These are phyloP conservation scores for Saturnispora mendoncae DNA, from an alignment of 805 yeast genomes.

Conservation along the genomic window DNA sequence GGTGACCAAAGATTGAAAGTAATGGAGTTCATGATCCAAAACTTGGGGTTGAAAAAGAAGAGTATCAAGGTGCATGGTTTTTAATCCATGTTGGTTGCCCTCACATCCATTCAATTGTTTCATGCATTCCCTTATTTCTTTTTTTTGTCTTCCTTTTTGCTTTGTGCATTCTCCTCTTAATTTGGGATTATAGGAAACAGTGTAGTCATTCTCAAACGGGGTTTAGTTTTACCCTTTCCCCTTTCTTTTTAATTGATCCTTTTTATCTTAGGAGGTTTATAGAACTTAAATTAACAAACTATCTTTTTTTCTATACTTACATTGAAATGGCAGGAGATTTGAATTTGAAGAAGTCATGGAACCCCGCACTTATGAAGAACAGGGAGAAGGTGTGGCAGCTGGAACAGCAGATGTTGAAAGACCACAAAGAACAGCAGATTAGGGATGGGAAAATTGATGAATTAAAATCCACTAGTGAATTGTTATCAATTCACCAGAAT, in stretches of 20 bases:
- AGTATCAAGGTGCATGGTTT: slow-evolving; percentile 98
- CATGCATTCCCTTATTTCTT: not conserved
- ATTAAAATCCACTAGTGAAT: slow-evolving; percentile 52
- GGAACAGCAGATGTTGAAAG: slow-evolving; percentile 72
- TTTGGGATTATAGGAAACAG: too few relatives aligned
- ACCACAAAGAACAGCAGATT: slow-evolving; percentile 54
- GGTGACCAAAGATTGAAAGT: slow-evolving; percentile 98
- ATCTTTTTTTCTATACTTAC: not conserved
- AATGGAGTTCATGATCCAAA: slow-evolving; percentile 80
- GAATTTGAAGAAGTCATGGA: slow-evolving; percentile 92
- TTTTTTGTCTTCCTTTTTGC: not conserved
- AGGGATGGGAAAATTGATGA: slow-evolving; percentile 53
- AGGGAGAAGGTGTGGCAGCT: slow-evolving; percentile 75
- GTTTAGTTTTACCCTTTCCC: not conserved
- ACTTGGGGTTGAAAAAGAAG: slow-evolving; percentile 86
- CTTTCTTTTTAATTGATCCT: not conserved
- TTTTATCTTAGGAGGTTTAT: not conserved
- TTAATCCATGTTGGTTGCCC: too few relatives aligned
- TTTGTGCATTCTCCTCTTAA: not conserved
- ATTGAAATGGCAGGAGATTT: slow-evolving; percentile 50
- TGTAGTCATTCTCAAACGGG: not conserved
- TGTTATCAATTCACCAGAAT: slow-evolving; percentile 30
- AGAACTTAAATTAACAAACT: not conserved
- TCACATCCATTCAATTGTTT: too few relatives aligned
- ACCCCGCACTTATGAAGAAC: slow-evolving; percentile 80